Evolutionary conservation across 2,329 filamentous ascomycete genomes (phyloP).

Genomic region (Periconia macrospinosa): DNA sequence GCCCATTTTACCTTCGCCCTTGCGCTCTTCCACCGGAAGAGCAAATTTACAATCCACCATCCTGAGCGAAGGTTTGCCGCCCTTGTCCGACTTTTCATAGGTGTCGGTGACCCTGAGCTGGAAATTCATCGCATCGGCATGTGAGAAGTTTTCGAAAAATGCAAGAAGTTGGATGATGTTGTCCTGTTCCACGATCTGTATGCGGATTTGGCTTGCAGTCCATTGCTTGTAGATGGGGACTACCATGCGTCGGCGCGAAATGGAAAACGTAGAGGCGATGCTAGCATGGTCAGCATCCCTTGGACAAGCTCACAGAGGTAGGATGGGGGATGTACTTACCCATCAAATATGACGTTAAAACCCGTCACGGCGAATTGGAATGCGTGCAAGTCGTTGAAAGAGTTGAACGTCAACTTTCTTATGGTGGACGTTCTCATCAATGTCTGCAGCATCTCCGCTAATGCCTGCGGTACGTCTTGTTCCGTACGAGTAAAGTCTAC

Average conservation of each 20-base stretch:
- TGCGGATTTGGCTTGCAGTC: constrained; percentile 77
- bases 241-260: constrained; percentile 82
- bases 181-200: constrained; percentile 79
- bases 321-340: constrained; percentile 16
- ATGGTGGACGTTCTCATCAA: constrained; percentile 64
- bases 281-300: constrained; percentile 25
- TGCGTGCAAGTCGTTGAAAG: constrained; percentile 64
- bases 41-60: constrained; percentile 91
- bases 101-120: constrained; percentile 80
- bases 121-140: constrained; percentile 89
- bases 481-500: constrained; percentile 54
- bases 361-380: constrained; percentile 82
- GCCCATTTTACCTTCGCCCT: constrained; percentile 52
- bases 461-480: constrained; percentile 56
- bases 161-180: constrained; percentile 76
- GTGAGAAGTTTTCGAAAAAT: constrained; percentile 86
- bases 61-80: constrained; percentile 68
- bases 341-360: constrained; percentile 63
- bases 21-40: constrained; percentile 62
- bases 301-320: background rate
- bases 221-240: constrained; percentile 94
- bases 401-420: constrained; percentile 61
- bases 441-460: constrained; percentile 65
- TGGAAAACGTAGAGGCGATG: constrained; percentile 73
- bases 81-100: constrained; percentile 64